These are phyloP conservation scores for Metschnikowia matae DNA, from an alignment of 805 yeast species.

Conservation along the genomic window DNA sequence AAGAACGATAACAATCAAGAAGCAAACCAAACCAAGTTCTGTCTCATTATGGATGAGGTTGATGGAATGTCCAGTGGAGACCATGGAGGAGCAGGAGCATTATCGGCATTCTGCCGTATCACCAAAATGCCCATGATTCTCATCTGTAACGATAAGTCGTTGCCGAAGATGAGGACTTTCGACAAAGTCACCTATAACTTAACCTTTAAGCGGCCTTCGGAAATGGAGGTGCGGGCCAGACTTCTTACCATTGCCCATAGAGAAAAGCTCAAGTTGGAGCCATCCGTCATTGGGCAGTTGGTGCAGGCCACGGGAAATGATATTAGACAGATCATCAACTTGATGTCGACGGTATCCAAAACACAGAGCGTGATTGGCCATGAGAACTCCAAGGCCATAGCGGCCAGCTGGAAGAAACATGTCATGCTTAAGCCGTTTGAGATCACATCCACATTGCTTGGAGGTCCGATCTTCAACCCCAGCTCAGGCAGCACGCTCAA, in stretches of 20 bases:
- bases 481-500: constrained; percentile 54
- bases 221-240: constrained; percentile 74
- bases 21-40: constrained; percentile 54
- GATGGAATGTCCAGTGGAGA: constrained; percentile 99
- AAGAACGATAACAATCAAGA: constrained; percentile 24
- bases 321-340: constrained; percentile 88
- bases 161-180: constrained; percentile 95
- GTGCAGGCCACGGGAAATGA: constrained; percentile 85
- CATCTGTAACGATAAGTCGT: constrained; percentile 87
- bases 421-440: constrained; percentile 91
- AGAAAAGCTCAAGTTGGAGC: constrained; percentile 77
- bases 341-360: constrained; percentile 77
- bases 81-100: constrained; percentile 95
- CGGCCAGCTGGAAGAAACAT: constrained; percentile 82
- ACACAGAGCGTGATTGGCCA: constrained; percentile 63
- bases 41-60: constrained; percentile 95
- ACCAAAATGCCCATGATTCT: constrained; percentile 88
- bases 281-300: constrained; percentile 74
- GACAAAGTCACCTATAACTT: constrained; percentile 77
- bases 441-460: constrained; percentile 64
- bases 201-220: constrained; percentile 86
- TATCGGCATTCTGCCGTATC: constrained; percentile 79
- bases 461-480: constrained; percentile 54
- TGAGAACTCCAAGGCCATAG: constrained; percentile 57
- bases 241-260: constrained; percentile 86